Evolutionary conservation across 805 yeast genomes (phyloP).

Genomic region (Cyberlindnera subsufficiens): DNA sequence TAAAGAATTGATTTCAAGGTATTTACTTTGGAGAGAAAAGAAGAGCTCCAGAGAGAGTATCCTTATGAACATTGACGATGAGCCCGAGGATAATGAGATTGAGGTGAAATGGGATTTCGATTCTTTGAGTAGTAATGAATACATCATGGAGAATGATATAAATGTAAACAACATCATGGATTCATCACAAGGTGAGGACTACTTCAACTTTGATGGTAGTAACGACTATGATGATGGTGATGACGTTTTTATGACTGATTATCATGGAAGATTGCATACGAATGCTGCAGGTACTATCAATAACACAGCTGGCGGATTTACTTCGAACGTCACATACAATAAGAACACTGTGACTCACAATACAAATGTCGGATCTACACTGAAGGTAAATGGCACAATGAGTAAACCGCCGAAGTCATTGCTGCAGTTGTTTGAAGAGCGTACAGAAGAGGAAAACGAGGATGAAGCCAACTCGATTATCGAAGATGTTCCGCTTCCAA

Average conservation of each 20-base stretch:
- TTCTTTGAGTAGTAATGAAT: constrained; percentile 67
- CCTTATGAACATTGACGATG: constrained; percentile 33
- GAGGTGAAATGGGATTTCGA: constrained; percentile 88
- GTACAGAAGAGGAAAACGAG: constrained; percentile 26
- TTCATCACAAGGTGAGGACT: constrained; percentile 15
- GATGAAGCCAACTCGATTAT: constrained; percentile 13
- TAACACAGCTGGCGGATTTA: constrained; percentile 8
- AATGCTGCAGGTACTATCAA: constrained; percentile 17
- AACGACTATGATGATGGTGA: constrained; percentile 23
- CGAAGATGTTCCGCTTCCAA: constrained; percentile 16
- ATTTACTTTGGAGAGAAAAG: constrained; percentile 71
- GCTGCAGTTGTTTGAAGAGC: constrained; percentile 61
- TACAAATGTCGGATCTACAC: constrained; percentile 20
- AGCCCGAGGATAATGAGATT: constrained; percentile 32
- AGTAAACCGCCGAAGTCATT: constrained; percentile 65
- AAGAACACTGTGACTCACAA: constrained; percentile 27
- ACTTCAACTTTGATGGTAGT: constrained; percentile 16
- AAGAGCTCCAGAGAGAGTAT: constrained; percentile 49
- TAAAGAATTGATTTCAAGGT: constrained; percentile 70
- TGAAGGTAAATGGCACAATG: constrained; percentile 21
- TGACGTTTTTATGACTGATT: constrained; percentile 24
- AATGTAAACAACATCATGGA: constrained; percentile 32
- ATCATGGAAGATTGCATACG: constrained; percentile 12
- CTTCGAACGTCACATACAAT: constrained; percentile 19
- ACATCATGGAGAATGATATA: constrained; percentile 66